Conservation (phyloP, 805 yeast genomes). For the Candida gorgasii region DNA sequence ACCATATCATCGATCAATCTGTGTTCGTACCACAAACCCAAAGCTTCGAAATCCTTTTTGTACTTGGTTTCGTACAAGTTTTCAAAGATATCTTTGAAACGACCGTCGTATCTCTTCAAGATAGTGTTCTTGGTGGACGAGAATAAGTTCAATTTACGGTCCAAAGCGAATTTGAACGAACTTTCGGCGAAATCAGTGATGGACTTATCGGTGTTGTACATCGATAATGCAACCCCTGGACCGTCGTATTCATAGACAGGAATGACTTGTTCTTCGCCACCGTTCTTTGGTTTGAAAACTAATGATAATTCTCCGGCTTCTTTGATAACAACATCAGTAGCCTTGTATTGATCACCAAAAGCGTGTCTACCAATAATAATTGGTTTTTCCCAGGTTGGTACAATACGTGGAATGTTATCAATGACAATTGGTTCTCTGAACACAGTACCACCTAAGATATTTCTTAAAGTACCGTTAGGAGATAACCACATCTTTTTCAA, state of each 20-base stretch:
- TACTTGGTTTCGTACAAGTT: constrained; percentile 70
- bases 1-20: constrained; percentile 98
- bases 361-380: constrained; percentile 98
- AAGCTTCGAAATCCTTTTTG: constrained; percentile 67
- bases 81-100: constrained; percentile 93
- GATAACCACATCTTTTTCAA: constrained; percentile 97
- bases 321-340: constrained; percentile 81
- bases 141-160: constrained; percentile 75
- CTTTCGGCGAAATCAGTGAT: constrained; percentile 90
- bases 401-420: constrained; percentile 81
- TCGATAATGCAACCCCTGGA: constrained; percentile 82
- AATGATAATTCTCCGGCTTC: constrained; percentile 78
- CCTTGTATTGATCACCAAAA: constrained; percentile 94
- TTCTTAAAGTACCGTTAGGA: constrained; percentile 96
- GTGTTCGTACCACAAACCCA: constrained; percentile 95
- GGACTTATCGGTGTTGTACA: constrained; percentile 95
- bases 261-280: constrained; percentile 53
- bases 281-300: constrained; percentile 71
- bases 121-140: constrained; percentile 94
- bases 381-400: constrained; percentile 93
- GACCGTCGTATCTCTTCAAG: constrained; percentile 89
- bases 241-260: constrained; percentile 69
- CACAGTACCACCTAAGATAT: constrained; percentile 93
- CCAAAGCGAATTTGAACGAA: constrained; percentile 84
- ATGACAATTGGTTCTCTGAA: constrained; percentile 96